Conservation (phyloP, 306 rosid genomes). For the Vigna radiata region DNA sequence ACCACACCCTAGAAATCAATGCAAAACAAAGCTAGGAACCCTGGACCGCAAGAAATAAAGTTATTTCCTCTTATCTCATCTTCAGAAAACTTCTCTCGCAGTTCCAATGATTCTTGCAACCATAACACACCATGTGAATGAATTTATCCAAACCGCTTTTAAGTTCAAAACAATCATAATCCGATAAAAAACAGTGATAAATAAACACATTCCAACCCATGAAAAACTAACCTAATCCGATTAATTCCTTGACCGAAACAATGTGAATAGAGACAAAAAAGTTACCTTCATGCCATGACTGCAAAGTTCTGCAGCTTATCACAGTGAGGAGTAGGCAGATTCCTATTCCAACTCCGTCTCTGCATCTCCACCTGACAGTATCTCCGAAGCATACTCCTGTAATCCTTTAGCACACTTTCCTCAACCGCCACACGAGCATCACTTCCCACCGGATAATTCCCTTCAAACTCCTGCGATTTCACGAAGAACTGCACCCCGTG, state of each 20-base stretch:
- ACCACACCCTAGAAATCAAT: constrained; percentile 9
- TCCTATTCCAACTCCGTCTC: constrained; percentile 83
- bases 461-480: constrained; percentile 68
- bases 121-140: constrained; percentile 19
- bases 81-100: constrained; percentile 7
- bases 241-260: neutral
- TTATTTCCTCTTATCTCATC: constrained; percentile 4
- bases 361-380: constrained; percentile 87
- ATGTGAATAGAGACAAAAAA: constrained; percentile 3
- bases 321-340: constrained; percentile 83
- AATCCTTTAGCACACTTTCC: constrained; percentile 69
- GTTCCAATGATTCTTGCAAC: constrained; percentile 22
- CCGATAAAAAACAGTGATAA: constrained; percentile 19
- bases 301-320: constrained; percentile 66
- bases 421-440: constrained; percentile 70
- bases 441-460: constrained; percentile 75
- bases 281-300: constrained; percentile 64
- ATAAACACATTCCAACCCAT: constrained; percentile 14
- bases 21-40: constrained; percentile 7
- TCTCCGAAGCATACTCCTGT: constrained; percentile 70
- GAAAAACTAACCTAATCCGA: neutral
- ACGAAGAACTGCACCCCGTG: constrained; percentile 79
- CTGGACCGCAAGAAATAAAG: neutral
- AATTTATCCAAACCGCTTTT: constrained; percentile 4
- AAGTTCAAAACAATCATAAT: constrained; percentile 14